Evolutionary conservation across 2,329 filamentous ascomycete genomes (phyloP), one percentile per base, ranked within the genome.

Genomic region (Claviceps quebecensis): DNA sequence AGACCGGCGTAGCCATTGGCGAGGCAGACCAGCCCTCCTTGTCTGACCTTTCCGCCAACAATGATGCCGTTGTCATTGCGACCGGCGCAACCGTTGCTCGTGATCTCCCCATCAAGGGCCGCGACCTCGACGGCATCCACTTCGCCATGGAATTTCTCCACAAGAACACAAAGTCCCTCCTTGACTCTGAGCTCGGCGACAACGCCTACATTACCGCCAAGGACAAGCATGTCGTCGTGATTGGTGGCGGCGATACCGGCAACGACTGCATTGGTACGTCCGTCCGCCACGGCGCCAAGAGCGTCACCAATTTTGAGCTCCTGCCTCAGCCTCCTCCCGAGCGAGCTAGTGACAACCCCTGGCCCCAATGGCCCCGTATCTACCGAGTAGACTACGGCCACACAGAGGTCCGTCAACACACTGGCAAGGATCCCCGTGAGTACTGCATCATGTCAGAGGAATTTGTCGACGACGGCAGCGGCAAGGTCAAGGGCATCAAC

Each of bases 331-430:
- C 91, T 59, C 88, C 90, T 7, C 80, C 86, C 54, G 84, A 95
- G 76, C 88, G 91, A 71, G 89, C 87, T 57, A 80, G 81, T 56
- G 91, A 96, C 70, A 97, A 97, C 76, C 91, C 91, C 56, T 97
- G 91, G 91, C 91, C 91, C 9, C 91, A 96, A 71, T 97, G 91
- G 90, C 91, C 91, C 53, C 87, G 90, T 62, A 90, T 96, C 67
- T 96, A 95, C 78, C 89, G 91, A 60, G 87, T 96, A n/a, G 91
- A 97, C 71, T 97, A 97, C 64, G 91, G 91, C 52, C 91, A 97
- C 75, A 85, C 84, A 16, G 91, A 97, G 70, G 91, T 96, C 62
- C 89, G 91, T 69, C 89, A 91, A 59, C 90, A 96, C 74, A 91
- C 90, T 74, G 91, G 91, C 70, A 90, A 90, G 67, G 91, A 96